A percentile compares a stretch with the other conserved stretches of the same genome.
These are phyloP conservation scores for Bromus sterilis DNA, from an alignment of 176 grass and related monocot species.

Conservation along the genomic window DNA sequence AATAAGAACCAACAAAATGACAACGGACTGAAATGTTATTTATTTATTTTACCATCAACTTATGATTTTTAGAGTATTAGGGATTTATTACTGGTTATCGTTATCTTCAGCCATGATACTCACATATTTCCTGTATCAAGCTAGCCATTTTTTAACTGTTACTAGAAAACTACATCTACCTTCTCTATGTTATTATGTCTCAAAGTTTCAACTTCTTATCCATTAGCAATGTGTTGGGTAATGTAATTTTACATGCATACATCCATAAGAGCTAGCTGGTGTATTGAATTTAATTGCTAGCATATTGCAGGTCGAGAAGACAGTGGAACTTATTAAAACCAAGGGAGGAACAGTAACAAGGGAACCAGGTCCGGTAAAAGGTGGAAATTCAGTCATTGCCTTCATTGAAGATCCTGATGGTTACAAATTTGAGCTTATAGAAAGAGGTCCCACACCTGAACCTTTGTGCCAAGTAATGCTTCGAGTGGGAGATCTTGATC, in stretches of 20 bases:
- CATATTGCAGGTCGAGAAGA: slow-evolving; percentile 63
- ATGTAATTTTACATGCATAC: neutral
- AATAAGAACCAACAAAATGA: neutral
- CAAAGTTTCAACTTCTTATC: neutral
- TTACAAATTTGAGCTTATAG: slow-evolving; percentile 92
- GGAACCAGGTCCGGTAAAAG: slow-evolving; percentile 84
- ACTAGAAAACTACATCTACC: neutral
- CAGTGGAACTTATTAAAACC: slow-evolving; percentile 88
- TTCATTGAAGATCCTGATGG: slow-evolving; percentile 95
- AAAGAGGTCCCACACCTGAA: slow-evolving; percentile 81
- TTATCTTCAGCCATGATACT: neutral
- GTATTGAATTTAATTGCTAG: slow-evolving; percentile 7
- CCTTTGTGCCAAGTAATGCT: slow-evolving; percentile 97
- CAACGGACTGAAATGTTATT: neutral
- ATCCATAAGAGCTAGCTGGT: neutral
- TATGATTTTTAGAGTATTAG: neutral
- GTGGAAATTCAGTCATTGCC: slow-evolving; percentile 70
- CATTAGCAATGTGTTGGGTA: neutral
- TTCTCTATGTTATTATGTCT: neutral
- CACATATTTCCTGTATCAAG: neutral
- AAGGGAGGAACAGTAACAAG: slow-evolving; percentile 85
- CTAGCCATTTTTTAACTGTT: neutral
- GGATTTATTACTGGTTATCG: neutral
- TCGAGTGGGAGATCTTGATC: slow-evolving; percentile 83
- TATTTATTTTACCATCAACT: neutral